These are phyloP conservation scores for Penicillium antarcticum DNA, from an alignment of 495 filamentous ascomycete species.

Conservation along the genomic window DNA sequence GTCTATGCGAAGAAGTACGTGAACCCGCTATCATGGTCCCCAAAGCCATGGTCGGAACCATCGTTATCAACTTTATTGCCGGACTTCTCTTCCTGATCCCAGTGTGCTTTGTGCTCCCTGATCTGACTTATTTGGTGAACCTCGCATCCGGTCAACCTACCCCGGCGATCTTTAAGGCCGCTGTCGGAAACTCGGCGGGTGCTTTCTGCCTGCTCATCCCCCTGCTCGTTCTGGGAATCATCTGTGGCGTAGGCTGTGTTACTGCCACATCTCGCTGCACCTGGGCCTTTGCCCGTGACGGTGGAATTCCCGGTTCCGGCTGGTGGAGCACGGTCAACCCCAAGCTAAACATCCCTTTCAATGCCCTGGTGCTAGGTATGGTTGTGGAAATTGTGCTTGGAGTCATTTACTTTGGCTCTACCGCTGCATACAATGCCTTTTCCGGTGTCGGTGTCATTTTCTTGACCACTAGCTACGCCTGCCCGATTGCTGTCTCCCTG, in stretches of 20 bases:
- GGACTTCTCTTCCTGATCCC: slow-evolving; percentile 63
- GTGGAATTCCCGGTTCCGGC: slow-evolving; percentile 59
- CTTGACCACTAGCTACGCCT: slow-evolving; percentile 52
- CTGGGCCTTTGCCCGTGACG: slow-evolving; percentile 61
- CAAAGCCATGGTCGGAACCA: slow-evolving; percentile 62
- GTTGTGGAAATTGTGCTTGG: slow-evolving; percentile 51
- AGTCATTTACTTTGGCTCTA: slow-evolving; percentile 54
- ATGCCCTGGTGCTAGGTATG: slow-evolving; percentile 46
- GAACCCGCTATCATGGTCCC: slow-evolving; percentile 59
- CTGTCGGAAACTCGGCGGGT: slow-evolving; percentile 34
- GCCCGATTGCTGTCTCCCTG: slow-evolving; percentile 49
- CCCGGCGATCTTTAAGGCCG: slow-evolving; percentile 17
- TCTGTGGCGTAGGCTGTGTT: slow-evolving; percentile 63
- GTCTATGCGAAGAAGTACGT: slow-evolving; percentile 61
- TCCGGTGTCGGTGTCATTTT: slow-evolving; percentile 58
- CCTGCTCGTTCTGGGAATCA: slow-evolving; percentile 64
- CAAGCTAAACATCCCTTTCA: slow-evolving; percentile 50
- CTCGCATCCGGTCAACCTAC: slow-evolving; percentile 49
- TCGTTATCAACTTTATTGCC: slow-evolving; percentile 59
- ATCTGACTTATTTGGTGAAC: slow-evolving; percentile 48
- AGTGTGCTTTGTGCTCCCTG: slow-evolving; percentile 59
- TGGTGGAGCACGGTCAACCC: slow-evolving; percentile 54
- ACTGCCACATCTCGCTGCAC: slow-evolving; percentile 68
- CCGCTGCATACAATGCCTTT: slow-evolving; percentile 58
- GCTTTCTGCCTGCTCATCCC: slow-evolving; percentile 66